phyloP scores from a whole-genome alignment of 2,329 filamentous ascomycete species.

The Keithomyces neogunnii region DNA sequence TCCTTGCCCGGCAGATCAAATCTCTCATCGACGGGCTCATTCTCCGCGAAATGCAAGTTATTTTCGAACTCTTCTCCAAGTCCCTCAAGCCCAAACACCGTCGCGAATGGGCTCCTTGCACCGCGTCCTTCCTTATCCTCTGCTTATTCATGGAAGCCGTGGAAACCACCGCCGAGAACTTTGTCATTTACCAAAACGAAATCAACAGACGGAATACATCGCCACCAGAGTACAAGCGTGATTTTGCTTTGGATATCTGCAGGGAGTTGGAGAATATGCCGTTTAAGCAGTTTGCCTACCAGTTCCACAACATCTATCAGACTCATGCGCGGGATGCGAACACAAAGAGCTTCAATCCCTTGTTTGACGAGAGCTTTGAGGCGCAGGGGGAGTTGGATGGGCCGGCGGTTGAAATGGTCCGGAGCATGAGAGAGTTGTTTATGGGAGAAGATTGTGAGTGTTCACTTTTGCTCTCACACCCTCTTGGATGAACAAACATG shows the following conservation, averaged over 20 bases:
- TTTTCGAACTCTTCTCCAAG: conserved; percentile 45
- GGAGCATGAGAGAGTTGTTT: conserved; percentile 34
- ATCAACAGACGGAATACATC: conserved; percentile 31
- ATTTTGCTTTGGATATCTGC: conserved; percentile 37
- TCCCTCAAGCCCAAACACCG: conserved; percentile 46
- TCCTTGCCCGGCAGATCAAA: conserved; percentile 50
- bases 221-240: conserved; percentile 28
- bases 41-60: conserved; percentile 38
- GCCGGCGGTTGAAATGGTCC: conserved; percentile 37
- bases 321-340: conserved; percentile 43
- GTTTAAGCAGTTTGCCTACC: conserved; percentile 51
- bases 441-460: conserved; percentile 36
- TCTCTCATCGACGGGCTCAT: conserved; percentile 47
- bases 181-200: conserved; percentile 43
- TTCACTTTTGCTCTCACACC: not conserved
- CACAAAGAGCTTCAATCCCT: conserved; percentile 44
- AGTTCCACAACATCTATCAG: conserved; percentile 53
- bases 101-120: conserved; percentile 47
- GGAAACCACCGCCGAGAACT: conserved; percentile 43
- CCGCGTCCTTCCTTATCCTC: conserved; percentile 47
- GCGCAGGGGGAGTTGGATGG: conserved; percentile 37
- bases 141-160: conserved; percentile 52
- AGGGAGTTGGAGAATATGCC: conserved; percentile 48
- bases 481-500: not conserved
- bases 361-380: conserved; percentile 35